A percentile compares a stretch with the other conserved stretches of the same genome.
phyloP scores from a whole-genome alignment of 2,329 filamentous ascomycete species.

The Sordariomycetes sp. region DNA sequence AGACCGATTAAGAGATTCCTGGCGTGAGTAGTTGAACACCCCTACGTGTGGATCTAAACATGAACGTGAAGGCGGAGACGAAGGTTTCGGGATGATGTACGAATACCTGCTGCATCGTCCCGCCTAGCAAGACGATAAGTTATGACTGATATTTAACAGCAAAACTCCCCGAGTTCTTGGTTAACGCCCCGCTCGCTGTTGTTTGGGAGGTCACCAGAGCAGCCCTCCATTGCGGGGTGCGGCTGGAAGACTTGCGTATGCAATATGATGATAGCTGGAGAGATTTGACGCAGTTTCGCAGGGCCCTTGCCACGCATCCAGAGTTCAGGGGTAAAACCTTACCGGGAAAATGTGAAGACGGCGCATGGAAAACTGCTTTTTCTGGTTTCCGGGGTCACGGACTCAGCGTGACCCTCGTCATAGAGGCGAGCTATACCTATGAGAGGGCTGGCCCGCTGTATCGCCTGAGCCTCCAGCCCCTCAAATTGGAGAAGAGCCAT shows the following conservation, averaged over 20 bases:
- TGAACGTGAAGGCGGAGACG: not conserved
- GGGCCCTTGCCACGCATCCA: slow-evolving; percentile 23
- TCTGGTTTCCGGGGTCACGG: slow-evolving; percentile 20
- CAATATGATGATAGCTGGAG: slow-evolving; percentile 28
- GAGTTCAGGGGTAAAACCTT: slow-evolving; percentile 32
- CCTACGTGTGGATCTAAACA: not conserved
- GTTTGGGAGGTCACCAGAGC: slow-evolving; percentile 42
- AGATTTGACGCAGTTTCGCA: slow-evolving; percentile 32
- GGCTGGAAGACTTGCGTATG: slow-evolving; percentile 22
- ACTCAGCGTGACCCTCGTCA: slow-evolving; percentile 30
- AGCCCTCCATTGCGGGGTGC: slow-evolving; percentile 31
- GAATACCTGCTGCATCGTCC: too few species aligned
- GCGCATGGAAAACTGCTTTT: slow-evolving; percentile 35
- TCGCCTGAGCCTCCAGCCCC: slow-evolving; percentile 31
- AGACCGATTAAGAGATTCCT: slow-evolving; percentile 21
- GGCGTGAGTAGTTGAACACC: slow-evolving; percentile 21
- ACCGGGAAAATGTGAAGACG: slow-evolving; percentile 30
- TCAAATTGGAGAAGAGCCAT: slow-evolving; percentile 36
- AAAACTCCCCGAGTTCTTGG: slow-evolving; percentile 22
- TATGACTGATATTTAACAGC: slow-evolving; percentile 16
- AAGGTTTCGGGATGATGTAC: too few species aligned
- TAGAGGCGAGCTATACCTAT: slow-evolving; percentile 25
- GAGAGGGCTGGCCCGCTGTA: slow-evolving; percentile 28
- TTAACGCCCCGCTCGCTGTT: slow-evolving; percentile 36
- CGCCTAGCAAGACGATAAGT: too few species aligned